Base-by-base conservation (phyloP, 176 grass and related monocot species). In the Musa schizocarpa region DNA sequence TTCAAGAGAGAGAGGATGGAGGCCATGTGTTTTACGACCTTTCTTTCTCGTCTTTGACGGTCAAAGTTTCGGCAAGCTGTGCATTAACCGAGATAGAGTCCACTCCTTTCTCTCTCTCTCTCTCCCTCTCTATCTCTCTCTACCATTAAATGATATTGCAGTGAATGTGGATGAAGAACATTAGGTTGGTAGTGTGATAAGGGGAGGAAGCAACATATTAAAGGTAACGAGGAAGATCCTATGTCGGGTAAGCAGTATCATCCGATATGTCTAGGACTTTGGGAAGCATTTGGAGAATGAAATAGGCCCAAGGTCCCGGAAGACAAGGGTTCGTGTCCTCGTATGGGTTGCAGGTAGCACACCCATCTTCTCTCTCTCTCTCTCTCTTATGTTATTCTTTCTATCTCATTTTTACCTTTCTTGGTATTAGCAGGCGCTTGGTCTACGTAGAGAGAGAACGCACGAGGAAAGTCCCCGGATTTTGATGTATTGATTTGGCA, bases 311-410 rank as follows among this genome's bases (percentile, higher is more conserved):
- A 82, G 81, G 83, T 76, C 79, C 81, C 90, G 84, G 86, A 92
- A 86, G 90, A 92, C 86, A 84, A 84, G 90, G 90, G 86, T 84
- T 88, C 83, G 76, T 92, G 90, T 92, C 90, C 76, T 89, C 90
- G 22, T 22, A 66, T 82, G 80, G 90, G 86, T 82, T 84, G 81
- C 86, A 92, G 83, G 77, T 79, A 80, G 81, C 89, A 83, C 14
- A n/a, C 76, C 13, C 83, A 64, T 49, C 76, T 74, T 29, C 29
- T 29, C 29, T 72, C 65, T 54, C 78, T 68, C 50, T 74, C 52
- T 53, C 34, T 43, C 34, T 43, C 34, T 43, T 43, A 43, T 43
- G 34, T 5, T 43, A 43, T 43, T 43, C 34, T 5, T 43, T 43
- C 34, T 43, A 4, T 43, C 34, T 43, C 34, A 43, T 43, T 43